phyloP scores from a whole-genome alignment of 257 asterid species.

The Capsicum rhomboideum region DNA sequence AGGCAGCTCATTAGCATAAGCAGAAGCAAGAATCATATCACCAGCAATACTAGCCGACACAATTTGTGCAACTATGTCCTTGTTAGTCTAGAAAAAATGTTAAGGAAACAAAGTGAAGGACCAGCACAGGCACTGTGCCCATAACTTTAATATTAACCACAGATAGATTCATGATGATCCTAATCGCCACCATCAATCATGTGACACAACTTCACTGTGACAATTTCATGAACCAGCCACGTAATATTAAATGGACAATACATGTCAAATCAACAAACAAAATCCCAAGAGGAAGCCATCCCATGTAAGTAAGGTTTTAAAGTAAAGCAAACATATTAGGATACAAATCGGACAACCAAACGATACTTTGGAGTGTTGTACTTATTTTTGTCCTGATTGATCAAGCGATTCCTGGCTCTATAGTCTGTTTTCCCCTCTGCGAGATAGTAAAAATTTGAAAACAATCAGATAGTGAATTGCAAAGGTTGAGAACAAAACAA shows the following conservation, averaged over 20 bases:
- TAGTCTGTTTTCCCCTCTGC: constrained; percentile 75
- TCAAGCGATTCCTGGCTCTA: constrained; percentile 62
- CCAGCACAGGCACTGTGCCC: background rate
- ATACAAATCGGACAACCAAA: constrained; percentile 64
- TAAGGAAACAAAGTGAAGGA: constrained; percentile 17
- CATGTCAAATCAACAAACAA: background rate
- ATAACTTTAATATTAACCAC: background rate
- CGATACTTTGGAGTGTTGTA: constrained; percentile 73
- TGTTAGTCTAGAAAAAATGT: constrained; percentile 39
- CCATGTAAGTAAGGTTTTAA: background rate
- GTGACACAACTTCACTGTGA: background rate
- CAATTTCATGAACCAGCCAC: background rate
- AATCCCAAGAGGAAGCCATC: background rate
- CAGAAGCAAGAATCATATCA: constrained; percentile 50
- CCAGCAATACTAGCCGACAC: constrained; percentile 68
- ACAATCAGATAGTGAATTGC: background rate
- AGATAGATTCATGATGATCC: background rate
- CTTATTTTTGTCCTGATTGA: constrained; percentile 69
- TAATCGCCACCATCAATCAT: background rate
- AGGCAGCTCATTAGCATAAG: constrained; percentile 66
- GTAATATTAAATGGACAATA: background rate
- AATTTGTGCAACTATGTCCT: constrained; percentile 57
- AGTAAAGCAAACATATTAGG: constrained; percentile 13
- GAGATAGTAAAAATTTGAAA: background rate
- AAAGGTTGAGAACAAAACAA: background rate